Conservation (phyloP, 1,284 basidiomycete genomes). For the Cystobasidiaceae sp. region DNA sequence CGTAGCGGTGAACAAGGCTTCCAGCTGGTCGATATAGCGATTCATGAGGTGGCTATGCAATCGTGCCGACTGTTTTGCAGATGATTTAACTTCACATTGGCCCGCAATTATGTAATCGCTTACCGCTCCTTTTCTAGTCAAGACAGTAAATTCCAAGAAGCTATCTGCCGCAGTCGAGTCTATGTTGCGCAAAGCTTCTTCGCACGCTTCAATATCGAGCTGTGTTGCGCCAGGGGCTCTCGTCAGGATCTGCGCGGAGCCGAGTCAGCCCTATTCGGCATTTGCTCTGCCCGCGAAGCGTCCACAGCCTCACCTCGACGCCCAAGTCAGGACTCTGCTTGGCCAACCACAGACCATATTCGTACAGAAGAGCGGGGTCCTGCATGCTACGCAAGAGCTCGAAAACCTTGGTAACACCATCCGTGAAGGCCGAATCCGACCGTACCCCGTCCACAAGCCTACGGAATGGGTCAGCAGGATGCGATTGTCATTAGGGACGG, state of each 20-base stretch:
- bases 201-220: conserved; percentile 47
- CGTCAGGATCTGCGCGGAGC: conserved; percentile 52
- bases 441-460: conserved; percentile 69
- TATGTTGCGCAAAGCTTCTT: conserved; percentile 45
- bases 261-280: background rate
- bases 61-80: conserved; percentile 1
- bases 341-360: conserved; percentile 76
- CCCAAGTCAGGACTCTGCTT: conserved; percentile 63
- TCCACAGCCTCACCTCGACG: conserved; percentile 56
- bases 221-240: conserved; percentile 54
- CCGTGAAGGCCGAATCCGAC: conserved; percentile 59
- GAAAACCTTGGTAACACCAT: conserved; percentile 67
- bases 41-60: conserved; percentile 37
- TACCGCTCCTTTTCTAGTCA: background rate
- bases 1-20: conserved; percentile 46
- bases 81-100: background rate
- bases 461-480: conserved; percentile 3
- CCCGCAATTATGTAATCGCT: background rate
- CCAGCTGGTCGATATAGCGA: conserved; percentile 31
- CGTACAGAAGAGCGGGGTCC: conserved; percentile 60
- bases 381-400: conserved; percentile 58
- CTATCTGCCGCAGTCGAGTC: conserved; percentile 56
- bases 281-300: background rate
- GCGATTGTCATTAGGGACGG: background rate
- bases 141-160: conserved; percentile 60